These are phyloP conservation scores for Lactifluus echinatus DNA, from an alignment of 768 basidiomycete species.

Conservation along the genomic window DNA sequence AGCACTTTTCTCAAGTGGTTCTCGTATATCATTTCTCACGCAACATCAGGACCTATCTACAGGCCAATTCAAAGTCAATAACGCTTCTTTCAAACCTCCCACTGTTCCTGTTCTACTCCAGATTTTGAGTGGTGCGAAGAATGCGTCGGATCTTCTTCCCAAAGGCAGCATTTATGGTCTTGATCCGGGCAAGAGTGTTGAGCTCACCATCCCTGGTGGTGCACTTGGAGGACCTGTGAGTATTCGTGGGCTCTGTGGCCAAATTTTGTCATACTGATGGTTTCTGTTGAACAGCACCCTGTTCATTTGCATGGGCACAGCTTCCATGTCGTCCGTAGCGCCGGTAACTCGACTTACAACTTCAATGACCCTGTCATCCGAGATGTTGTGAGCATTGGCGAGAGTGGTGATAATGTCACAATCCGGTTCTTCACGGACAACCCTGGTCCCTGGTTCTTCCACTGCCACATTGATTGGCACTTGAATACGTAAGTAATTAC, in stretches of 20 bases:
- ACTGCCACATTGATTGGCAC: slow-evolving; percentile 10
- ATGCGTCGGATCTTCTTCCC: slow-evolving; percentile 2
- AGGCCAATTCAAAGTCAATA: not conserved
- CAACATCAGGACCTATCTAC: not conserved
- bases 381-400: slow-evolving; percentile 18
- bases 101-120: slow-evolving; percentile 10
- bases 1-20: slow-evolving; percentile 25
- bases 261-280: not conserved
- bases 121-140: slow-evolving; percentile 8
- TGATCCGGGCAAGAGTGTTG: slow-evolving; percentile 5
- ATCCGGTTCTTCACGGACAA: slow-evolving; percentile 26
- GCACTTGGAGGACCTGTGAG: not conserved
- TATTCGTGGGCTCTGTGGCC: too few relatives aligned
- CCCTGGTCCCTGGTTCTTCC: slow-evolving; percentile 15
- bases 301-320: slow-evolving; percentile 17
- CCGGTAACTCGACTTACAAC: slow-evolving; percentile 19
- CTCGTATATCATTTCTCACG: not conserved
- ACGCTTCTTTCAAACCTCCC: not conserved
- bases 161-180: slow-evolving; percentile 7
- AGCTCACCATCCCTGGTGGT: slow-evolving; percentile 8
- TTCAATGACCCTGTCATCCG: slow-evolving; percentile 15
- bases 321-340: slow-evolving; percentile 20
- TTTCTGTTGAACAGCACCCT: slow-evolving; percentile 2
- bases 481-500: slow-evolving; percentile 13
- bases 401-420: slow-evolving; percentile 9